A percentile compares a stretch with the other conserved stretches of the same genome.
These are phyloP conservation scores for Puccinia hordei DNA, from an alignment of 1,284 basidiomycete species.

Conservation along the genomic window DNA sequence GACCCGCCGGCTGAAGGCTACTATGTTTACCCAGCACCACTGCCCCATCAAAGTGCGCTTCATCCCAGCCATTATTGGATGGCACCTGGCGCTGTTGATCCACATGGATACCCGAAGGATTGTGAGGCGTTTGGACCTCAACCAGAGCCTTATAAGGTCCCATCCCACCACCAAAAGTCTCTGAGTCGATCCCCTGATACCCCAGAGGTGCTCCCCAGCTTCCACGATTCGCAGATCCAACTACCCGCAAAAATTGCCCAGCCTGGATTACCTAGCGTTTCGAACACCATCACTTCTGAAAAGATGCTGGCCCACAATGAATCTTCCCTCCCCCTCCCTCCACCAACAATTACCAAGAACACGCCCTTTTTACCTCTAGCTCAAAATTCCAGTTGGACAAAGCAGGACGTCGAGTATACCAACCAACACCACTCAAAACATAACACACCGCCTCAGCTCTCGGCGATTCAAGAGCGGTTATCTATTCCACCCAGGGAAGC, in stretches of 20 bases:
- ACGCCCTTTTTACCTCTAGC: background rate
- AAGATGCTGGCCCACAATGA: constrained; percentile 12
- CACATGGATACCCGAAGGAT: background rate
- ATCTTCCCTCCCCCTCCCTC: constrained; percentile 8
- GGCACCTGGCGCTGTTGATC: background rate
- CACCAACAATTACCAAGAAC: background rate
- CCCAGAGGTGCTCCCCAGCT: background rate
- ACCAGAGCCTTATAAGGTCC: constrained; percentile 5
- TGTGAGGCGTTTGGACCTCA: constrained; percentile 12
- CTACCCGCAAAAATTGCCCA: background rate
- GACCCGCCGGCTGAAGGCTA: constrained; percentile 16
- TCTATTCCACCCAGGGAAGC: background rate
- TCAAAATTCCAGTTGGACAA: background rate
- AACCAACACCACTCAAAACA: background rate
- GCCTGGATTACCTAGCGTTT: background rate
- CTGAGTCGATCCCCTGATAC: background rate
- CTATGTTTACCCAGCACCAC: constrained; percentile 15
- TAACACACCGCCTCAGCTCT: background rate
- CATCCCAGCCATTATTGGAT: constrained; percentile 7
- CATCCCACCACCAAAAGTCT: background rate
- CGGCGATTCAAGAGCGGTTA: background rate
- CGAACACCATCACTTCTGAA: constrained; percentile 10
- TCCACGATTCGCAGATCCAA: background rate
- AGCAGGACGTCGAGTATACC: background rate
- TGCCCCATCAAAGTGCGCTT: background rate